Base-by-base conservation (phyloP, 352 stramenopile genomes). In the Pythium grandisporangium region DNA sequence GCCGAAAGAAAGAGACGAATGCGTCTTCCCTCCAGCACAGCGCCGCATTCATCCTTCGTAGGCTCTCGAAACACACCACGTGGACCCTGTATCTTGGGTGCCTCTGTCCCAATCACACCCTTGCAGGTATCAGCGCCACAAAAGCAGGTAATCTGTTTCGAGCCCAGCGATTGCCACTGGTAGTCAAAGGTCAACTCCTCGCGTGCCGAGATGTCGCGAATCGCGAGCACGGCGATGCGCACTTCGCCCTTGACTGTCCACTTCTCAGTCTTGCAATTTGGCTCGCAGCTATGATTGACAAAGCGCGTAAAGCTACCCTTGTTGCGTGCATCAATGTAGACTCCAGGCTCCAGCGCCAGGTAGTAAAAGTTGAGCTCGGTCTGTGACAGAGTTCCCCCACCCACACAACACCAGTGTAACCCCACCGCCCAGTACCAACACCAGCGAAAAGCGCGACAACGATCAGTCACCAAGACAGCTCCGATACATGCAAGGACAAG, bases 181-280 rank as follows among this genome's bases (percentile, higher is more conserved):
- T 98, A 98, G 58, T 98, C 93, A 49, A 98, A 98, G 32, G 76
- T 95, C 22, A 98, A 63, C 51, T 98, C 95, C 61, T 97, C 88
- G 5, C 77, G 75, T 4, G 56, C 48, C 7, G 58, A 16, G 40
- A 98, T 97, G 38, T 95, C 66, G n/a, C 73, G 71, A 42, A 97
- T 67, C 10, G 93, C 86, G 42, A 97, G 89, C 5, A 98, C 94
- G 0, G 93, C 90, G 48, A 98, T 96, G 16, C 91, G 70, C 51
- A 87, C 96, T 38, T 87, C 82, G 19, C 90, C 87, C 37, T 94
- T 76, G 12, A 97, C 75, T 5, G 73, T 92, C 70, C 96, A 97
- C 39, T 98, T 97, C 58, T 98, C 85, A 24, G 92, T 97, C 55
- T 91, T 94, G 54, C 92, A 98, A 55, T 98, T 98, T 0, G 89